A percentile compares a stretch with the other conserved stretches of the same genome.
These are phyloP conservation scores for Pythium periplocum DNA, from an alignment of 352 stramenopile genomes.

Conservation along the genomic window DNA sequence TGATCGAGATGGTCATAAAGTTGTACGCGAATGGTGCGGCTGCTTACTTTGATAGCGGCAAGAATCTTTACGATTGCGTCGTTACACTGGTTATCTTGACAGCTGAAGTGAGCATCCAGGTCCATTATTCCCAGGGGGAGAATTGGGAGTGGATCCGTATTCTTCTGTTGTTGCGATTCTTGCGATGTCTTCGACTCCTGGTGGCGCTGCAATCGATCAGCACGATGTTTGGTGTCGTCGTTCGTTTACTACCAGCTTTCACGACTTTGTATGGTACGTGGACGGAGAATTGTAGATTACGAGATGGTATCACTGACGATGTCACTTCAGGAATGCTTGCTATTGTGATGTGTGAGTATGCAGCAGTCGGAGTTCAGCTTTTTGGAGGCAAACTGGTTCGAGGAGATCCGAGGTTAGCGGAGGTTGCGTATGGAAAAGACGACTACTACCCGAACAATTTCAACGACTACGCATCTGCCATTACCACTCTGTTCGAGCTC, in stretches of 20 bases:
- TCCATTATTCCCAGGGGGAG: slow-evolving; percentile 31
- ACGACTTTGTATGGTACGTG: slow-evolving; percentile 44
- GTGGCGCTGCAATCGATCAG: slow-evolving; percentile 40
- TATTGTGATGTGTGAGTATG: slow-evolving; percentile 61
- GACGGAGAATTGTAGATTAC: neutral
- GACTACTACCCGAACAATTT: slow-evolving; percentile 80
- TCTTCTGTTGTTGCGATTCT: slow-evolving; percentile 52
- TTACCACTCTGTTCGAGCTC: slow-evolving; percentile 68
- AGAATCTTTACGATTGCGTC: slow-evolving; percentile 83
- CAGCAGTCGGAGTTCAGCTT: slow-evolving; percentile 45
- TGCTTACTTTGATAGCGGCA: slow-evolving; percentile 52
- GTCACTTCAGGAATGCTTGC: slow-evolving; percentile 35
- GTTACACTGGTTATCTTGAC: slow-evolving; percentile 60
- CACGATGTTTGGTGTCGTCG: slow-evolving; percentile 48
- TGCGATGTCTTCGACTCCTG: slow-evolving; percentile 46
- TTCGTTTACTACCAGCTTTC: slow-evolving; percentile 45
- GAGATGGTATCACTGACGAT: neutral
- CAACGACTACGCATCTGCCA: slow-evolving; percentile 54
- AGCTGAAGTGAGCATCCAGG: slow-evolving; percentile 47
- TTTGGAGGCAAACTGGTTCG: slow-evolving; percentile 55
- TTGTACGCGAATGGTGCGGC: slow-evolving; percentile 47
- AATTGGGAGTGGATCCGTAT: slow-evolving; percentile 50
- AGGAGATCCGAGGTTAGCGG: slow-evolving; percentile 25
- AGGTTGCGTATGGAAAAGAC: slow-evolving; percentile 33
- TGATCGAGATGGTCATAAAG: slow-evolving; percentile 83